These are phyloP conservation scores for Whalleya microplaca DNA, from an alignment of 2,329 filamentous ascomycete genomes.

Conservation along the genomic window DNA sequence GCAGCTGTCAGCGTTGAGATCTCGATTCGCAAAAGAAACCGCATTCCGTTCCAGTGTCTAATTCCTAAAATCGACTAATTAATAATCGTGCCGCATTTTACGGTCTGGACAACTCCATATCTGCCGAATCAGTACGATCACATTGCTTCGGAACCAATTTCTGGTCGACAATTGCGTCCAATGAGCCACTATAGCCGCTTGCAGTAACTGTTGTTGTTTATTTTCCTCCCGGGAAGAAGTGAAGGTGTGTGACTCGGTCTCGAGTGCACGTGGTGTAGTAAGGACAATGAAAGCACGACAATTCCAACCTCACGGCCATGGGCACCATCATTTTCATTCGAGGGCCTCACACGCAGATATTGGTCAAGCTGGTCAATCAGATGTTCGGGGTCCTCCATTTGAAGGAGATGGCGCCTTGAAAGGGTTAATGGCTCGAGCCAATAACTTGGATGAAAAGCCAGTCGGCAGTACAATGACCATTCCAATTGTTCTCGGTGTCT, in stretches of 20 bases:
- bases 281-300: constrained; percentile 27
- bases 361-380: constrained; percentile 18
- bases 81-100: constrained; percentile 1
- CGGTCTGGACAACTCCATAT: constrained; percentile 3
- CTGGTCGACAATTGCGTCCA: not conserved
- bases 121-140: not conserved
- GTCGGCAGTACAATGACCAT: constrained; percentile 60
- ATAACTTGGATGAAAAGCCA: constrained; percentile 63
- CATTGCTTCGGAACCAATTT: not conserved
- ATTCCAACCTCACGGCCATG: constrained; percentile 29
- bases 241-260: not conserved
- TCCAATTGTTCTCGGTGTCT: constrained; percentile 69
- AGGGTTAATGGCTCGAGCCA: constrained; percentile 27
- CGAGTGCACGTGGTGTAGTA: not conserved
- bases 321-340: constrained; percentile 28
- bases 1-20: constrained; percentile 25
- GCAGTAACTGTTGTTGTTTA: not conserved
- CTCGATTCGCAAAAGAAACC: constrained; percentile 23
- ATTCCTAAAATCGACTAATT: constrained; percentile 13
- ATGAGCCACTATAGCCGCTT: not conserved
- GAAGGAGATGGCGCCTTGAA: constrained; percentile 12
- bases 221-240: not conserved
- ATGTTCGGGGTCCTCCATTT: constrained; percentile 9
- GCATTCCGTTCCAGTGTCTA: constrained; percentile 13
- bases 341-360: constrained; percentile 19